Percentiles rank a stretch among this genome's conserved stretches.
phyloP scores from a whole-genome alignment of 176 grass and related monocot species.

The Ananas comosus region DNA sequence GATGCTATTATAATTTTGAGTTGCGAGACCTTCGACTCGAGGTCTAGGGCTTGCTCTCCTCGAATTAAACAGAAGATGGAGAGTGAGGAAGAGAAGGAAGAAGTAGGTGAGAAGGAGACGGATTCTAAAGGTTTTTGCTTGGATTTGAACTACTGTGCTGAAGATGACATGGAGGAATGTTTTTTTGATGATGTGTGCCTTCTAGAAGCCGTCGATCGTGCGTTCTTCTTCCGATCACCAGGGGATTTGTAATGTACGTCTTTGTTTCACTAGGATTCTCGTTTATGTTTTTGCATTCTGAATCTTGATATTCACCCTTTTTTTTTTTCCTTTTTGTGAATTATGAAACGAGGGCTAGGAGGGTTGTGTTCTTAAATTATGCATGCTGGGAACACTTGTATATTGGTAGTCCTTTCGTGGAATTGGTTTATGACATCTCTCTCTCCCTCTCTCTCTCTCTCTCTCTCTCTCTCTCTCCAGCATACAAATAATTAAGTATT shows the following conservation, averaged over 20 bases:
- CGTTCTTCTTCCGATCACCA: slow-evolving; percentile 43
- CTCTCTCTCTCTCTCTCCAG: too few species aligned
- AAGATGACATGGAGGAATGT: slow-evolving; percentile 7
- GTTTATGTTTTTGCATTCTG: slow-evolving; percentile 13
- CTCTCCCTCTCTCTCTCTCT: not conserved
- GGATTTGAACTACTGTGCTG: slow-evolving; percentile 61
- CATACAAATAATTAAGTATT: too few species aligned
- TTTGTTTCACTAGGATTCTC: slow-evolving; percentile 6
- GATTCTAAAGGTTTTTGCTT: slow-evolving; percentile 27
- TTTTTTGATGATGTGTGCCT: slow-evolving; percentile 27
- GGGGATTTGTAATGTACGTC: slow-evolving; percentile 21
- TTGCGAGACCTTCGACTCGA: slow-evolving; percentile 38
- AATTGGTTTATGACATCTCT: not conserved
- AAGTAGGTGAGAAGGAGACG: slow-evolving; percentile 21
- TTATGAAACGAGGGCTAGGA: not conserved
- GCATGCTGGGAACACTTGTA: slow-evolving; percentile 3
- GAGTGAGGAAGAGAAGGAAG: slow-evolving; percentile 10
- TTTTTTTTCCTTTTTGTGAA: slow-evolving; percentile 1
- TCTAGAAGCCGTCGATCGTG: slow-evolving; percentile 40
- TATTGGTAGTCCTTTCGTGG: slow-evolving; percentile 2
- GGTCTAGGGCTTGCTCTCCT: slow-evolving; percentile 34
- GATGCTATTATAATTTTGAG: slow-evolving; percentile 68
- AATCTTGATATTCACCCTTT: not conserved
- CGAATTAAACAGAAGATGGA: slow-evolving; percentile 27
- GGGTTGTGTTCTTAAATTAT: not conserved